Evolutionary conservation across 2,329 filamentous ascomycete genomes (phyloP).

Genomic region (Neoscytalidium dimidiatum): DNA sequence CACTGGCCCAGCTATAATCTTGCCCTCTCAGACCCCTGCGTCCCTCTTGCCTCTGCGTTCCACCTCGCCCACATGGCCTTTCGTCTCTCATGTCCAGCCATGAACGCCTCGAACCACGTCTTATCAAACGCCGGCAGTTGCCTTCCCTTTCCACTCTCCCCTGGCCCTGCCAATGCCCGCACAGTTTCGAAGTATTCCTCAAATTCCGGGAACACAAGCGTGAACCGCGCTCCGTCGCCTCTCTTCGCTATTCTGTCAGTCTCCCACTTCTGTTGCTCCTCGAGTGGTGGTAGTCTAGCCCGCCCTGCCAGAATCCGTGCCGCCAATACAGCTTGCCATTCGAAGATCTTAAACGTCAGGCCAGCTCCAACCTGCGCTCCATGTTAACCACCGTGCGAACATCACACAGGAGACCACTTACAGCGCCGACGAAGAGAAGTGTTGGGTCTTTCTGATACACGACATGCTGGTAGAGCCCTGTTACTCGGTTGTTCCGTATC

Average conservation of each 20-base stretch:
- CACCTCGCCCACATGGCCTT: conserved; percentile 60
- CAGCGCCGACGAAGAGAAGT: conserved; percentile 61
- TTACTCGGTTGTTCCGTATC: conserved; percentile 57
- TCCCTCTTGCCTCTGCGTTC: conserved; percentile 43
- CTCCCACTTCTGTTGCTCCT: conserved; percentile 60
- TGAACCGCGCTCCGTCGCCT: conserved; percentile 61
- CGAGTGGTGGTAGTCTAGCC: conserved; percentile 49
- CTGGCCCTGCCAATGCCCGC: conserved; percentile 50
- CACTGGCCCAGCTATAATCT: too few species aligned
- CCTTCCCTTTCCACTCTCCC: conserved; percentile 46
- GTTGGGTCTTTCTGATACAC: conserved; percentile 58
- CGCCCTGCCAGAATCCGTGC: conserved; percentile 61
- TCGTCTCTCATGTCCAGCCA: conserved; percentile 56
- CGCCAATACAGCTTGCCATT: conserved; percentile 67
- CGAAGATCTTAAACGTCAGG: conserved; percentile 68
- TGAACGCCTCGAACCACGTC: conserved; percentile 54
- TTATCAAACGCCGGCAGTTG: conserved; percentile 45
- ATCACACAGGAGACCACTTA: conserved; percentile 28
- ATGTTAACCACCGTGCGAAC: not conserved
- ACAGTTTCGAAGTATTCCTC: conserved; percentile 65
- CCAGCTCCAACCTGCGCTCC: conserved; percentile 45
- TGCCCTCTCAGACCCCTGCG: conserved; percentile 5
- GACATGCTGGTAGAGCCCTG: conserved; percentile 60
- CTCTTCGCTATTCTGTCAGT: conserved; percentile 52
- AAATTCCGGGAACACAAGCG: conserved; percentile 62